Evolutionary conservation across 129 eudicot species (phyloP).

Genomic region (Erigeron canadensis): DNA sequence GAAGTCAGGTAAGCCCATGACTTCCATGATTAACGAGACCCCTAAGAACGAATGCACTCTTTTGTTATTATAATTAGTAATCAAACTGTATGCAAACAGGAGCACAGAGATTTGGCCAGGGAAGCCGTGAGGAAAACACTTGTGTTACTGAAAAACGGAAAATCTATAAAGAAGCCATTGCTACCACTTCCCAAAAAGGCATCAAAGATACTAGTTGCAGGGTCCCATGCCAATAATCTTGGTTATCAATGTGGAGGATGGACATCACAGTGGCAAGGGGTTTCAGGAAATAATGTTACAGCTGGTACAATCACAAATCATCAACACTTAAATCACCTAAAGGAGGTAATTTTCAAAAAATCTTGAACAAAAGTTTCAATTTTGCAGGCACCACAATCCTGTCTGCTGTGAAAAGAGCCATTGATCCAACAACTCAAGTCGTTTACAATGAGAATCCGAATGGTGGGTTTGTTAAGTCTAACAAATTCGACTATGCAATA

Average conservation of each 20-base stretch:
- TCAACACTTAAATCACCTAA: not conserved
- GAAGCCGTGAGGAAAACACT: conserved; percentile 33
- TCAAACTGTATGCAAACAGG: conserved; percentile 16
- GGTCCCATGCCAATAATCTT: conserved; percentile 29
- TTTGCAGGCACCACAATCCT: conserved; percentile 25
- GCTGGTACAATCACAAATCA: conserved; percentile 5
- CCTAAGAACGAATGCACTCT: not conserved
- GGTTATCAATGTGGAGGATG: conserved; percentile 34
- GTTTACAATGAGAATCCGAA: conserved; percentile 50
- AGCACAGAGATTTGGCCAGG: conserved; percentile 25
- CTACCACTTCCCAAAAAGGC: conserved; percentile 26
- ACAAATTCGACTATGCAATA: conserved; percentile 54
- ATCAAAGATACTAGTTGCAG: conserved; percentile 29
- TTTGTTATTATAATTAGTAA: not conserved
- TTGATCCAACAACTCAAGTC: conserved; percentile 42
- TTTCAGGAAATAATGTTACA: conserved; percentile 29
- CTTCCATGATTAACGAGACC: not conserved
- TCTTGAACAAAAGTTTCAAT: conserved; percentile 3
- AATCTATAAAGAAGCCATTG: conserved; percentile 2
- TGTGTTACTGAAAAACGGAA: conserved; percentile 26
- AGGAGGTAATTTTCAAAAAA: not conserved
- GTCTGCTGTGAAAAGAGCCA: conserved; percentile 20
- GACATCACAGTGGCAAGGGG: conserved; percentile 26
- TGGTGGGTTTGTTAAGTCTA: conserved; percentile 43
- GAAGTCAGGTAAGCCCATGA: conserved; percentile 16